Evolutionary conservation across 257 asterid species (phyloP).

Genomic region (Solanum medicagineum): DNA sequence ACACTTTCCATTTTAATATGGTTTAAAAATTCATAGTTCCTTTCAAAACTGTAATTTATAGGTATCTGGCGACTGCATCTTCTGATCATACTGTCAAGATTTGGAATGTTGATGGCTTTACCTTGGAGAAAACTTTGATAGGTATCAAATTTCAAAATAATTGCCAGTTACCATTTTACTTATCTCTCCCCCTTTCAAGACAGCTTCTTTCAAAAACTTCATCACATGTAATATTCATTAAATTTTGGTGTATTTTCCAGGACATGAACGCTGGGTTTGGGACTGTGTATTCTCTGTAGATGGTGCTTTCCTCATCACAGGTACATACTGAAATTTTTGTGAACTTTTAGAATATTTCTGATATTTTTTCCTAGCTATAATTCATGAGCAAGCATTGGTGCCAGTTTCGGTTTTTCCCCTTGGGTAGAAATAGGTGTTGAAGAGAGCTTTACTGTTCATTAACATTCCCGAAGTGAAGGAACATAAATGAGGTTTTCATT

Average conservation of each 20-base stretch:
- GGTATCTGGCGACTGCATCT: constrained; percentile 93
- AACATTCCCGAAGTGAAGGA: neutral
- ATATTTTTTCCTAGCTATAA: neutral
- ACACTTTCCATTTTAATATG: neutral
- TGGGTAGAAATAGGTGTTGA: neutral
- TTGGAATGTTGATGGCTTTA: constrained; percentile 95
- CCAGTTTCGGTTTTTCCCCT: neutral
- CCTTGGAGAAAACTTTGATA: constrained; percentile 68
- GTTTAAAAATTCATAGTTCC: neutral
- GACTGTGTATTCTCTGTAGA: constrained; percentile 96
- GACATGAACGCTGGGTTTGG: constrained; percentile 98
- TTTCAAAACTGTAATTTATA: constrained; percentile 3
- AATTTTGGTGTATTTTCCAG: constrained; percentile 21
- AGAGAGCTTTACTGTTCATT: neutral
- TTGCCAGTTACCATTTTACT: neutral
- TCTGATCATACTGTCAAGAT: constrained; percentile 86
- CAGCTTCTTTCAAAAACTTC: neutral
- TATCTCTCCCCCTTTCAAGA: neutral
- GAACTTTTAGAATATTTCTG: neutral
- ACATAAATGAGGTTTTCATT: neutral
- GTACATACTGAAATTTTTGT: constrained; percentile 16
- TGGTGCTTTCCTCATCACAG: constrained; percentile 89
- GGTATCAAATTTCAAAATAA: constrained; percentile 23
- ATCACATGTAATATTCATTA: neutral
- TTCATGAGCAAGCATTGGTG: neutral